Evolutionary conservation across 306 rosid genomes (phyloP).

Genomic region (Cucurbita pepo): DNA sequence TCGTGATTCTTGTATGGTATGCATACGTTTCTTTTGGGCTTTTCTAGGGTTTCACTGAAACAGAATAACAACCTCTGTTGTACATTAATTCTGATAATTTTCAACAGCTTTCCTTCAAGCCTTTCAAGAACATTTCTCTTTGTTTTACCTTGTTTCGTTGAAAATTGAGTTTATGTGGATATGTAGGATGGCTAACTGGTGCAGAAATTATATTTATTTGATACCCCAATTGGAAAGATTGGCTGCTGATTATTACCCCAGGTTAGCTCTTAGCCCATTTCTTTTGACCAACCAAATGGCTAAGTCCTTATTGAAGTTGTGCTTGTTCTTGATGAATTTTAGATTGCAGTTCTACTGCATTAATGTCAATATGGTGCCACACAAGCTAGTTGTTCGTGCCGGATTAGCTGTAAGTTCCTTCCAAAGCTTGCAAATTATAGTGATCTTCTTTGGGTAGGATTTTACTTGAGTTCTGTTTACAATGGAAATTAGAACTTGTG

Average conservation of each 20-base stretch:
- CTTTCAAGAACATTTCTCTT: neutral
- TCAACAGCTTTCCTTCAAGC: neutral
- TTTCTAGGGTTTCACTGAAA: neutral
- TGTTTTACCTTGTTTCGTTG: slow-evolving; percentile 1
- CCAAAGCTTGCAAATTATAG: neutral
- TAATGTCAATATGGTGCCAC: slow-evolving; percentile 63
- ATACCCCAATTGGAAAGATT: slow-evolving; percentile 74
- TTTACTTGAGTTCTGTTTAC: neutral
- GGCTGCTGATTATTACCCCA: slow-evolving; percentile 58
- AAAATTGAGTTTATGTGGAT: slow-evolving; percentile 13
- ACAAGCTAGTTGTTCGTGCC: slow-evolving; percentile 66
- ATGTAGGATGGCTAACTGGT: slow-evolving; percentile 84
- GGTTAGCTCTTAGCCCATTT: slow-evolving; percentile 19
- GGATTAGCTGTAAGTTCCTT: slow-evolving; percentile 72
- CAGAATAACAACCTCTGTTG: neutral
- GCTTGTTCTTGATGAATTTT: slow-evolving; percentile 15
- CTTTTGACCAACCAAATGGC: neutral
- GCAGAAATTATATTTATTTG: slow-evolving; percentile 81
- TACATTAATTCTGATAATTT: neutral
- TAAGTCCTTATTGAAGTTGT: slow-evolving; percentile 1
- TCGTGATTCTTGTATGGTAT: slow-evolving; percentile 33
- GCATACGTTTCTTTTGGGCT: neutral
- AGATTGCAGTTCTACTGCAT: slow-evolving; percentile 61
- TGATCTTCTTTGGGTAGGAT: neutral
- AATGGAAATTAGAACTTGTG: neutral